Evolutionary conservation across 1,284 basidiomycete species (phyloP).

Genomic region (Trichosporon faecale): DNA sequence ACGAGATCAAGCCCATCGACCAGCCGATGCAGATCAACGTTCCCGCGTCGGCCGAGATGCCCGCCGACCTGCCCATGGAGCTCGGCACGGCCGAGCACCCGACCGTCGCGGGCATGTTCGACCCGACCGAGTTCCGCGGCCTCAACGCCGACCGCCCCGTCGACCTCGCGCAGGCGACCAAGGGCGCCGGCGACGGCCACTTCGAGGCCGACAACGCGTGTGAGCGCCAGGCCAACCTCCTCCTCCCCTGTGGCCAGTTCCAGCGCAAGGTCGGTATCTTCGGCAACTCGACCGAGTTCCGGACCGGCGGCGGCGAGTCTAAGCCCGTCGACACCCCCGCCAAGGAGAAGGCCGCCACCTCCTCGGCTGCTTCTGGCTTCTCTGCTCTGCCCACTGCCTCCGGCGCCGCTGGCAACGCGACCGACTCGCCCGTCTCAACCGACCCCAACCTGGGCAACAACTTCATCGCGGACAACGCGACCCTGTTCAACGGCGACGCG

Average conservation of each 20-base stretch:
- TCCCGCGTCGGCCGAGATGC: background rate
- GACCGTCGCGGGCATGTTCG: background rate
- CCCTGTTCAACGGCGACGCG: background rate
- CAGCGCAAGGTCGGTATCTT: background rate
- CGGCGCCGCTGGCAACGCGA: background rate
- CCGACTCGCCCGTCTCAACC: background rate
- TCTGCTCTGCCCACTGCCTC: background rate
- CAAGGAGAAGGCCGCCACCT: background rate
- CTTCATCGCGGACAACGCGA: background rate
- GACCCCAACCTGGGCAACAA: background rate
- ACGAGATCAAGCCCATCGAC: constrained; percentile 2
- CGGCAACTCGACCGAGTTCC: constrained; percentile 3
- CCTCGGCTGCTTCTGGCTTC: background rate
- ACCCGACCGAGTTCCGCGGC: background rate
- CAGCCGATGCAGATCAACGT: background rate
- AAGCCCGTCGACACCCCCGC: background rate
- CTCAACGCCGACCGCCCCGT: background rate
- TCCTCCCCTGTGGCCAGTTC: constrained; percentile 2
- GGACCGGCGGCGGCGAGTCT: background rate
- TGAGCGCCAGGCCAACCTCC: background rate
- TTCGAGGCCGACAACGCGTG: background rate
- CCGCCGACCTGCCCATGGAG: background rate
- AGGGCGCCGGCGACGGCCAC: background rate
- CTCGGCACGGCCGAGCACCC: background rate
- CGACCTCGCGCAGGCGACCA: constrained; percentile 1